phyloP scores from a whole-genome alignment of 169 alveolate genomes.

The Theileria sp. region DNA sequence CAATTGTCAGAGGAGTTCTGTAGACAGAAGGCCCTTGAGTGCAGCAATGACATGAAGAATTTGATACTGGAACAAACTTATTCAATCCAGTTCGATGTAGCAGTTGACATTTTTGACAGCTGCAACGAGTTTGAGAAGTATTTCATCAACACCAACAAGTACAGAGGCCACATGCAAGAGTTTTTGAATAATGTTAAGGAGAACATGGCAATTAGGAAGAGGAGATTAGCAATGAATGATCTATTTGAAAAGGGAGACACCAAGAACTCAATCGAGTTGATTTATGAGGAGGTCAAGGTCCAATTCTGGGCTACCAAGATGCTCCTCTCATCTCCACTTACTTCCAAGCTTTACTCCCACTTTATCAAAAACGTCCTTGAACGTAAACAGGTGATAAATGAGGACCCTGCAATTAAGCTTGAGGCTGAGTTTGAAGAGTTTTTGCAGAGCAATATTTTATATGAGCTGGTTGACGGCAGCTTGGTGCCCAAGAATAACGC shows the following conservation, averaged over 20 bases:
- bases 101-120: slow-evolving; percentile 81
- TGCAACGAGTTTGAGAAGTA: slow-evolving; percentile 80
- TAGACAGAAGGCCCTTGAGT: slow-evolving; percentile 78
- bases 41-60: slow-evolving; percentile 83
- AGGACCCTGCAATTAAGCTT: slow-evolving; percentile 44
- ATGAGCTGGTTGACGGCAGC: slow-evolving; percentile 64
- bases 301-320: slow-evolving; percentile 86
- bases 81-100: slow-evolving; percentile 84
- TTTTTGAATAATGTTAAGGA: slow-evolving; percentile 69
- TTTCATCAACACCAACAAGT: slow-evolving; percentile 72
- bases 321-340: slow-evolving; percentile 80
- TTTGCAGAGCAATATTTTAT: slow-evolving; percentile 54
- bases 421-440: slow-evolving; percentile 67
- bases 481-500: slow-evolving; percentile 52
- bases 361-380: slow-evolving; percentile 77
- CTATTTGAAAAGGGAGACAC: slow-evolving; percentile 71
- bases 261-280: slow-evolving; percentile 70
- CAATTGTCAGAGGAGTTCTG: slow-evolving; percentile 78
- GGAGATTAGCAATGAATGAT: slow-evolving; percentile 73
- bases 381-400: slow-evolving; percentile 18
- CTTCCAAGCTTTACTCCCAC: slow-evolving; percentile 81
- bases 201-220: slow-evolving; percentile 73
- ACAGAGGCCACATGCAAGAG: slow-evolving; percentile 72
- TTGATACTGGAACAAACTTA: slow-evolving; percentile 85
- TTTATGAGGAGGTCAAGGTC: slow-evolving; percentile 80